A percentile compares a stretch with the other conserved stretches of the same genome.
phyloP scores from a whole-genome alignment of 306 rosid species.

The Gleditsia sinensis region DNA sequence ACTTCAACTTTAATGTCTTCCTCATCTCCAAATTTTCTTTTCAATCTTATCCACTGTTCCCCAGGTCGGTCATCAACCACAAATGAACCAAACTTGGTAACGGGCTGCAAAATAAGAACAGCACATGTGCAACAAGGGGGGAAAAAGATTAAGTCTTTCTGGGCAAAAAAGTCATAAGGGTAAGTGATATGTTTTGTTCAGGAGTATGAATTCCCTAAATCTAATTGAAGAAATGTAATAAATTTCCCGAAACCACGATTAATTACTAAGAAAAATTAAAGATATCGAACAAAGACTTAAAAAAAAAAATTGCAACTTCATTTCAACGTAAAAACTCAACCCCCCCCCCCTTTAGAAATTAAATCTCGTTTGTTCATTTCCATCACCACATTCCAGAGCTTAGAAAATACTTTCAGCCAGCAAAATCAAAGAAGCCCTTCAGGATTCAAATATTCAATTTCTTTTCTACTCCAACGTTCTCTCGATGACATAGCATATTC shows the following conservation, averaged over 20 bases:
- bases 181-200: neutral
- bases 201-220: neutral
- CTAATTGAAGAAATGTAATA: neutral
- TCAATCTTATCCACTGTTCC: slow-evolving; percentile 77
- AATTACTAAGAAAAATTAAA: neutral
- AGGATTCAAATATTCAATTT: neutral
- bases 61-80: slow-evolving; percentile 66
- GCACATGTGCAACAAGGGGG: no score
- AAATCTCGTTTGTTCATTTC: neutral
- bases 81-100: slow-evolving; percentile 57
- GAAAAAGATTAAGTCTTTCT: neutral
- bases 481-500: slow-evolving; percentile 3
- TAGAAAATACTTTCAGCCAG: neutral
- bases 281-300: neutral
- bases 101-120: slow-evolving; percentile 53
- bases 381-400: neutral
- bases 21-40: slow-evolving; percentile 54
- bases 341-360: neutral
- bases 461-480: neutral
- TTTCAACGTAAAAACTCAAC: neutral
- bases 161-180: neutral
- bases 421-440: neutral
- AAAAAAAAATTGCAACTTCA: neutral
- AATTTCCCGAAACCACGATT: neutral
- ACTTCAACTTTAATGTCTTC: slow-evolving; percentile 76